Base-by-base conservation (phyloP, 371 early-diverging fungal genomes). In the Syncephalastrum contaminatum region DNA sequence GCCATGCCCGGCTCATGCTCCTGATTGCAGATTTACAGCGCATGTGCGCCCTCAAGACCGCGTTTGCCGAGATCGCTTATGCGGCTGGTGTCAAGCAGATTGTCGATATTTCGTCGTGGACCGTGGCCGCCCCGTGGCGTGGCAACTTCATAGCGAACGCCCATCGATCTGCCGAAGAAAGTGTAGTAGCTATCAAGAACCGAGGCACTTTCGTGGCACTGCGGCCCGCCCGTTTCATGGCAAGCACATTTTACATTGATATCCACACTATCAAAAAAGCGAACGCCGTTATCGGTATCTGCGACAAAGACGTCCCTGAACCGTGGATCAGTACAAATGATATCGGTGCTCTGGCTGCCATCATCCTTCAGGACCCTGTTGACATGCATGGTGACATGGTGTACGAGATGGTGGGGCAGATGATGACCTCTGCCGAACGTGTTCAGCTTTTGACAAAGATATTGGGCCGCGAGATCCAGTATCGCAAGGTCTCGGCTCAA, bases 81-180 rank as follows among this genome's bases (percentile, higher is more conserved):
- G 61, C 24, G 14, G 64, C 72, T 8, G 70, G 70, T 21, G 58
- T 75, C 0, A 42, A 63, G 14, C 75, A 75, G 47, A 50, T 75
- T 1, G 67, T 75, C 4, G 65, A 69, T 47, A 53, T 75, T 5
- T 75, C 69, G 1, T 64, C 63, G n/a, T 20, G 40, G 1, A 20
- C 55, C 2, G 66, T 60, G 3, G 54, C 52, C n/a, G 16, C 41
- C 2, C 59, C 55, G 4, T 74, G 69, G 65, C 61, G 71, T 48
- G 46, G 44, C 1, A 52, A 48, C 6, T 53, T 48, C 19, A 46
- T 74, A 40, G 67, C 62, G 0, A 13, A 60, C 5, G 57, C 48
- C 1, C 75, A 74, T 48, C 54, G 54, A 18, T 25, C 48, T 20
- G 54, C 57, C 22, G 75, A 30, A 30, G 36, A 30, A 48, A 21